Evolutionary conservation across 192 early-diverging fungal species (phyloP).

Genomic region (Funneliformis mosseae): DNA sequence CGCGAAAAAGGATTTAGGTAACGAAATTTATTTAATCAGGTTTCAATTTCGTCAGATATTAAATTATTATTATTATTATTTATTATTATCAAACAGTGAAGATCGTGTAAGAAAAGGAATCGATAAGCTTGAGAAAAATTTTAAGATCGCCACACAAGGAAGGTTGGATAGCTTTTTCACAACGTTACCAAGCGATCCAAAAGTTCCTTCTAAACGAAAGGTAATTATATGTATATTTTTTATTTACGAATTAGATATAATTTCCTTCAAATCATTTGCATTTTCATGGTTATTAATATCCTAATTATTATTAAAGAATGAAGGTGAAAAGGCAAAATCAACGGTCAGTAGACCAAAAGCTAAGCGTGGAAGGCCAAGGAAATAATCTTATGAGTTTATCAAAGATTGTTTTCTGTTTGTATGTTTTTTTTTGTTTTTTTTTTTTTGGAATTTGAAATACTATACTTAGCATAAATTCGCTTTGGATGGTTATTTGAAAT

Average conservation of each 20-base stretch:
- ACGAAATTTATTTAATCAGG: slow-evolving; percentile 1
- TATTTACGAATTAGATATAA: neutral
- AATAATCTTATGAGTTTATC: no score
- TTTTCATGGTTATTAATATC: no score
- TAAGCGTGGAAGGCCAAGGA: neutral
- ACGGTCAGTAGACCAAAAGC: neutral
- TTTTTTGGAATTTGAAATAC: no score
- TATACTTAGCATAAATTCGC: no score
- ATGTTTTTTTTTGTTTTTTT: no score
- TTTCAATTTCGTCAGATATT: neutral
- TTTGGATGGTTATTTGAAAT: no score
- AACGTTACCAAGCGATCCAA: slow-evolving; percentile 39
- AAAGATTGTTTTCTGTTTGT: neutral
- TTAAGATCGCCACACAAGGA: slow-evolving; percentile 83
- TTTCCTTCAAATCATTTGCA: neutral
- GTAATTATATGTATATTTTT: neutral
- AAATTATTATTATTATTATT: neutral
- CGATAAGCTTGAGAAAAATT: slow-evolving; percentile 78
- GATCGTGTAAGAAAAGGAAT: slow-evolving; percentile 83
- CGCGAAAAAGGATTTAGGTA: slow-evolving; percentile 95
- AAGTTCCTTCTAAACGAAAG: slow-evolving; percentile 44
- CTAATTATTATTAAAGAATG: neutral
- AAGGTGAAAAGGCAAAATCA: neutral
- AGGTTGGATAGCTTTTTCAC: slow-evolving; percentile 93
- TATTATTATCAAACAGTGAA: slow-evolving; percentile 56